Conservation (phyloP, 2,329 filamentous ascomycete species). For the Zasmidium citrigriseum region DNA sequence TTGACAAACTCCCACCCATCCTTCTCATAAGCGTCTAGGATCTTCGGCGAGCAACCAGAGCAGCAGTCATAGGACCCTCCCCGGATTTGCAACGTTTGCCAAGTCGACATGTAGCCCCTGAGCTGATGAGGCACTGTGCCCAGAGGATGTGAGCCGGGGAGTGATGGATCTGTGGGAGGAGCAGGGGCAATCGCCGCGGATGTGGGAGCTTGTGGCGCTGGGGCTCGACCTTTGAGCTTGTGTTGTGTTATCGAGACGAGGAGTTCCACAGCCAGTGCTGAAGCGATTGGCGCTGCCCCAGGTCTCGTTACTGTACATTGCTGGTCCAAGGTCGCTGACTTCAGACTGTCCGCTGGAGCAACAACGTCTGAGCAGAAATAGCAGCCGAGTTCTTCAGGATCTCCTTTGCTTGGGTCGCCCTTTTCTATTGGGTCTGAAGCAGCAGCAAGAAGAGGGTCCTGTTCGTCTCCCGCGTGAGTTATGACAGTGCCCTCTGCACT, state of each 20-base stretch:
- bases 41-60: slow-evolving; percentile 73
- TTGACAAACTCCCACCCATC: slow-evolving; percentile 78
- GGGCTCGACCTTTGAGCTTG: slow-evolving; percentile 43
- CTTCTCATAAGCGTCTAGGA: slow-evolving; percentile 66
- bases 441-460: slow-evolving; percentile 21
- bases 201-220: slow-evolving; percentile 32
- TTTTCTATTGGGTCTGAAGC: slow-evolving; percentile 21
- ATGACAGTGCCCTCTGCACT: slow-evolving; percentile 25
- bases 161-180: slow-evolving; percentile 33
- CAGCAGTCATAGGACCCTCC: slow-evolving; percentile 78
- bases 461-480: slow-evolving; percentile 22
- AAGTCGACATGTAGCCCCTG: slow-evolving; percentile 73
- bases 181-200: slow-evolving; percentile 31
- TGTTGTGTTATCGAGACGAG: slow-evolving; percentile 84
- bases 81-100: slow-evolving; percentile 71
- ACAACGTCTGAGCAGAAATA: slow-evolving; percentile 99
- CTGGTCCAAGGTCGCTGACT: slow-evolving; percentile 93
- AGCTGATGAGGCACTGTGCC: slow-evolving; percentile 77
- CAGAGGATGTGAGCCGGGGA: slow-evolving; percentile 53
- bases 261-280: slow-evolving; percentile 85
- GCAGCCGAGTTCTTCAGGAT: slow-evolving; percentile 72
- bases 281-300: slow-evolving; percentile 88
- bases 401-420: slow-evolving; percentile 10
- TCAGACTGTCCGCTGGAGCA: slow-evolving; percentile 87
- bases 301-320: slow-evolving; percentile 97